Base-by-base conservation (phyloP, 305 asterid genomes). In the Fraxinus sp. region DNA sequence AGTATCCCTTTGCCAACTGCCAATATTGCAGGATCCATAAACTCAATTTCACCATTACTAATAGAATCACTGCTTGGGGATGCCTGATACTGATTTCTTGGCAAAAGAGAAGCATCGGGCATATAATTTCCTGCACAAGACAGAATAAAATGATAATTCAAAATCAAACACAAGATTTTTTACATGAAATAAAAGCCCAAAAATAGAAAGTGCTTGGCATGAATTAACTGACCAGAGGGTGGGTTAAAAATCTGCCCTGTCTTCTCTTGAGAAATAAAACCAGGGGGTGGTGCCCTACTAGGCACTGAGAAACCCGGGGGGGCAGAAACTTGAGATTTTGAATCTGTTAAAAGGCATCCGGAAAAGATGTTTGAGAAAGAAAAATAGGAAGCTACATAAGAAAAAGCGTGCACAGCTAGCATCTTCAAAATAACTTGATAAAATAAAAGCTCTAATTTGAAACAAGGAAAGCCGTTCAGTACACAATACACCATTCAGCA, bases 1-100 rank as follows among this genome's bases (percentile, higher is more conserved):
- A 94, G 86, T 82, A 92, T 90, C 84, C 95, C 98, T 87, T 91
- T 94, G 86, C 98, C 98, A 85, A 96, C 99, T 76, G 98, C 98
- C 89, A 96, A 87, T 68, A 96, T 96, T 64, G 99, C 99, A 85
- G 98, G 98, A 90, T 96, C 98, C 90, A 91, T 90, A 86, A 96
- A 93, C 87, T 94, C 99, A 78, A 95, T 86, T 81, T 92, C 93
- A 26, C 93, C 94, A 80, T 89, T 86, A 76, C 80, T 88, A 77
- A 87, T 82, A 39, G 90, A 85, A 85, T 88, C 86, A 77, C 87
- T 89, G 83, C 83, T 80, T 39, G 89, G 84, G 68, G 90, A 87
- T 73, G 88, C 80, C 87, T 89, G 97, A 85, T 87, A 90, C 74
- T 91, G 91, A 84, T 92, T 90, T 79, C 93, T 88, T 75, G 86